Evolutionary conservation across 345 rosid genomes (phyloP).

Genomic region (Arabidopsis suecica): DNA sequence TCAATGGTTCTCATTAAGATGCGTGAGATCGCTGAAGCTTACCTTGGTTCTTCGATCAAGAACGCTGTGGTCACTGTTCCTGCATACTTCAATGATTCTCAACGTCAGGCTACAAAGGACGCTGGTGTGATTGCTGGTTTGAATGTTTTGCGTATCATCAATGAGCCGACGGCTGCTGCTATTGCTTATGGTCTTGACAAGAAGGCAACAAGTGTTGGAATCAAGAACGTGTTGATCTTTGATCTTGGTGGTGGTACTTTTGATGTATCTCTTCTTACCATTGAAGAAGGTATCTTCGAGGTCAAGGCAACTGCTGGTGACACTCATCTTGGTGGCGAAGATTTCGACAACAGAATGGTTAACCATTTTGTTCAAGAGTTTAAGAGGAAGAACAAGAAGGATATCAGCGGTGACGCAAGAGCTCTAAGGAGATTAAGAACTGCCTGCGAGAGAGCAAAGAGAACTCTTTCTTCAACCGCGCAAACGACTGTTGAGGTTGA

Average conservation of each 20-base stretch:
- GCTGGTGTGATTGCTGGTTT: constrained; percentile 2
- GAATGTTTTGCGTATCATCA: background rate
- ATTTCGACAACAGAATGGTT: background rate
- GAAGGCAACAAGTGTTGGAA: background rate
- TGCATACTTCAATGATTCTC: background rate
- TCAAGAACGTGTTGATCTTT: background rate
- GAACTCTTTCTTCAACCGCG: background rate
- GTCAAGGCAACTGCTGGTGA: background rate
- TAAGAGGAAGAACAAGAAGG: background rate
- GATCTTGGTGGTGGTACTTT: constrained; percentile 3
- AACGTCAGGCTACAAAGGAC: background rate
- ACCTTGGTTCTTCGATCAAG: constrained; percentile 1
- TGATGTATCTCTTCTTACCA: background rate
- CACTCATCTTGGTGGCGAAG: background rate
- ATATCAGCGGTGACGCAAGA: background rate
- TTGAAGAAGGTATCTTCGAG: background rate
- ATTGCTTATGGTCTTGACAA: constrained; percentile 2
- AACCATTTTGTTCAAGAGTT: background rate
- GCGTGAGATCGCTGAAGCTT: constrained; percentile 72
- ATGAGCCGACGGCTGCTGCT: background rate
- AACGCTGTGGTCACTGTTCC: background rate
- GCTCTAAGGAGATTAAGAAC: background rate
- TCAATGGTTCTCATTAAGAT: constrained; percentile 46
- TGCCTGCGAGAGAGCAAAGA: background rate
- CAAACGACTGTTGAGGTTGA: background rate